These are phyloP conservation scores for Trichosanthes truncata DNA, from an alignment of 306 rosid genomes.

Conservation along the genomic window DNA sequence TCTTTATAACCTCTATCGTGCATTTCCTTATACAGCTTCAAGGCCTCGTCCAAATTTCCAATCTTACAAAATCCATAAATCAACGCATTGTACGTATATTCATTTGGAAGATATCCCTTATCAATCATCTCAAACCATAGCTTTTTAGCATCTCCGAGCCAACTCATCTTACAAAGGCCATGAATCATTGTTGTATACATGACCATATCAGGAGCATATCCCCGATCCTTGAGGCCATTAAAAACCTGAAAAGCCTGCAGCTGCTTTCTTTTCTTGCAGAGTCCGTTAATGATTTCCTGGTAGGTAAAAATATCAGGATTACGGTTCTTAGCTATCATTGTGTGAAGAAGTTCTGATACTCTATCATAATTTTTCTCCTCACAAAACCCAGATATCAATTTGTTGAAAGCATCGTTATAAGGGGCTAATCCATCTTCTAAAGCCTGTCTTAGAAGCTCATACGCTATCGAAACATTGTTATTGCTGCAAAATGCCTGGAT, in stretches of 20 bases:
- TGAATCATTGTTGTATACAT: slow-evolving; percentile 67
- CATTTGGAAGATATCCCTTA: slow-evolving; percentile 55
- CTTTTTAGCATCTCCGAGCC: slow-evolving; percentile 53
- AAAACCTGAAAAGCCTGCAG: slow-evolving; percentile 51
- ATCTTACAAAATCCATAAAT: slow-evolving; percentile 38
- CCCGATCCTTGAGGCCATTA: slow-evolving; percentile 66
- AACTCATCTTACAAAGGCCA: slow-evolving; percentile 39
- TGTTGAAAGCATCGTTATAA: slow-evolving; percentile 33
- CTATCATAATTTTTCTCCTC: slow-evolving; percentile 28
- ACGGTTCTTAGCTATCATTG: slow-evolving; percentile 42
- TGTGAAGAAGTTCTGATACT: slow-evolving; percentile 58
- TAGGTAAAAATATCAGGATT: slow-evolving; percentile 41
- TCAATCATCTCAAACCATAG: slow-evolving; percentile 78
- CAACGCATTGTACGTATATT: slow-evolving; percentile 41
- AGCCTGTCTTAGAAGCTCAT: slow-evolving; percentile 53
- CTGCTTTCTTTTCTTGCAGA: slow-evolving; percentile 32
- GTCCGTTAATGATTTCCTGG: slow-evolving; percentile 48
- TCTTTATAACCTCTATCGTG: slow-evolving; percentile 36
- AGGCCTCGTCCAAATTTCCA: slow-evolving; percentile 37
- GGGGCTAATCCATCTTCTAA: slow-evolving; percentile 46
- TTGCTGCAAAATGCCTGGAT: slow-evolving; percentile 52
- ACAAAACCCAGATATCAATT: slow-evolving; percentile 44
- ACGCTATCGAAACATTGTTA: slow-evolving; percentile 31
- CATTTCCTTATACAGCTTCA: slow-evolving; percentile 50
- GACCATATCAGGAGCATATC: slow-evolving; percentile 55